Conservation (phyloP, 106 monocot genomes). For the Acorus gramineus region DNA sequence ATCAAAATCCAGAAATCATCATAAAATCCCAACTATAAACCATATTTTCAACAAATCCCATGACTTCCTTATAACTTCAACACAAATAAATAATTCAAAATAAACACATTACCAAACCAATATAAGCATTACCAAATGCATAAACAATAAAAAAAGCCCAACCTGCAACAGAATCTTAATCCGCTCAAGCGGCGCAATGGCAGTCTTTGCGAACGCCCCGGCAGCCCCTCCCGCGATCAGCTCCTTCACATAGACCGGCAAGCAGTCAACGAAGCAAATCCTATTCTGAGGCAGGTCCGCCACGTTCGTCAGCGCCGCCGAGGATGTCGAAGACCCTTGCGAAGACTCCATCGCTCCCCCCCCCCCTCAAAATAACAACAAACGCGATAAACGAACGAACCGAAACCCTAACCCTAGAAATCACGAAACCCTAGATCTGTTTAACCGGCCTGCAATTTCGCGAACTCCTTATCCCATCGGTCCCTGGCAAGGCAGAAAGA, state of each 20-base stretch:
- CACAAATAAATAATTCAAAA: not conserved
- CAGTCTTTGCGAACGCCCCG: constrained; percentile 84
- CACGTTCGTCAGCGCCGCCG: constrained; percentile 28
- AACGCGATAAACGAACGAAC: not conserved
- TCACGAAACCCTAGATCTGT: not conserved
- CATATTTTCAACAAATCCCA: no score
- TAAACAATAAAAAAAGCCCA: no score
- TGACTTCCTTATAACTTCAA: not conserved
- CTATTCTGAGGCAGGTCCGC: not conserved
- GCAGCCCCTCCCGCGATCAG: constrained; percentile 80
- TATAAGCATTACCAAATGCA: no score
- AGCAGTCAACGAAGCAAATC: constrained; percentile 13
- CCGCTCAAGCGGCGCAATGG: constrained; percentile 87
- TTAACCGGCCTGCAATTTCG: constrained; percentile 27
- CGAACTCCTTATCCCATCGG: constrained; percentile 58
- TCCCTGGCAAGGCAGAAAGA: constrained; percentile 25
- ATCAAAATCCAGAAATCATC: not conserved
- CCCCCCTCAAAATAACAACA: not conserved
- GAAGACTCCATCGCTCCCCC: constrained; percentile 24
- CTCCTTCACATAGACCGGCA: constrained; percentile 68
- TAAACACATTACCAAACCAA: not conserved
- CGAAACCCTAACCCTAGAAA: not conserved
- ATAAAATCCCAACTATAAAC: no score
- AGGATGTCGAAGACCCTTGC: constrained; percentile 39
- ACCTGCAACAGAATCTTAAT: constrained; percentile 93